Base-by-base conservation (phyloP, 495 filamentous ascomycete species). In the Aspergillus baeticus region DNA sequence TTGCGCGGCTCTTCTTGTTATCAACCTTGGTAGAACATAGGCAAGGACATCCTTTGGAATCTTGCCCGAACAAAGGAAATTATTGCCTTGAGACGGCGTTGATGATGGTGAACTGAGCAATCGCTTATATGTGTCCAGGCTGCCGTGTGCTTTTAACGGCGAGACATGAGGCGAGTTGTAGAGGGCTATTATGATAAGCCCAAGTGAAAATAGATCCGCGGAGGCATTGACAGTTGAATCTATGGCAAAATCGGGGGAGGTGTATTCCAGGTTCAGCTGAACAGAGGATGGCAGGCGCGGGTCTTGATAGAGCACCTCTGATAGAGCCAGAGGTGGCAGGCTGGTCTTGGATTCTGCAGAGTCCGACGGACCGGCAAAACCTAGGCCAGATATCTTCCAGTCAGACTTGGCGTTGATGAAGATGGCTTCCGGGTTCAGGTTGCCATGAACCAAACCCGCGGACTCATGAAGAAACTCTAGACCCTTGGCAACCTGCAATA, bases 391-490 rank as follows among this genome's bases (percentile, higher is more conserved):
- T 47, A 98, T 89, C 67, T 98, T 98, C 94, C 94, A 98, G 71
- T 98, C 94, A 6, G 92, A 96, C 82, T 98, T 98, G 14, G 88
- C 84, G 74, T 98, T 98, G 63, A 98, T 80, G 52, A 93, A 87
- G 43, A 98, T 84, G n/a, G 92, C 90, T 49, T 98, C 94, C 0
- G 94, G 95, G 1, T 92, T 98, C 54, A 98, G 73, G 65, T 98
- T 98, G 18, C 87, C 89, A 70, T 98, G 94, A 2, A 98, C 89
- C 21, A 98, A 77, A 0, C 89, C 91, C 23, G 94, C 94, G 65
- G 93, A 97, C 67, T 98, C 94, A 63, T 98, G 94, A 17, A 98
- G 76, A 62, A 98, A 98, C 72, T 98, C 92, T 21, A 98, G 75
- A 15, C 92, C 94, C 68, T 96, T 96, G 58, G 89, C 91, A 36